These are phyloP conservation scores for Elongisporangium undulatum DNA, from an alignment of 352 stramenopile genomes.

Conservation along the genomic window DNA sequence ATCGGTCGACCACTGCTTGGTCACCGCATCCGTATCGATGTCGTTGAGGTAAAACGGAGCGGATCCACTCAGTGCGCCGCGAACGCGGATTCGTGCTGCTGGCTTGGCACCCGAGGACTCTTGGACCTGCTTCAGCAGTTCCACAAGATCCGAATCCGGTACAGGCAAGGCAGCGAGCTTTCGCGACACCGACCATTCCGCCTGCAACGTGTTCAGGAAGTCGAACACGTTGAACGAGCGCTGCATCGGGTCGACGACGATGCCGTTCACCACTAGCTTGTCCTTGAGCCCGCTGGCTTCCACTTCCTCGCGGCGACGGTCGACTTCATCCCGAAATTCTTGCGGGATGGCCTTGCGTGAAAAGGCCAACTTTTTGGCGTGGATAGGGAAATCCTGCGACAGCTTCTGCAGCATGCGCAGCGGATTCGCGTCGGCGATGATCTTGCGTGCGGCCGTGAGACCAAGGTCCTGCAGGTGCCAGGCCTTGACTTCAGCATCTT, in stretches of 20 bases:
- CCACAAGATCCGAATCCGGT: slow-evolving; percentile 35
- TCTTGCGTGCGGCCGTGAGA: slow-evolving; percentile 66
- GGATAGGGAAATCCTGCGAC: slow-evolving; percentile 88
- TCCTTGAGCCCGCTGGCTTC: slow-evolving; percentile 34
- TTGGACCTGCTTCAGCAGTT: slow-evolving; percentile 58
- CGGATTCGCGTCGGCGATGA: slow-evolving; percentile 71
- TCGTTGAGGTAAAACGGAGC: slow-evolving; percentile 80
- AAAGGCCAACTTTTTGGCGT: slow-evolving; percentile 71
- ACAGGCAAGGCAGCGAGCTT: slow-evolving; percentile 50
- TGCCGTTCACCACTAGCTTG: slow-evolving; percentile 87
- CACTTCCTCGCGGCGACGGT: slow-evolving; percentile 26
- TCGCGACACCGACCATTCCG: slow-evolving; percentile 74
- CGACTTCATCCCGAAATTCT: slow-evolving; percentile 42
- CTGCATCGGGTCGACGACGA: slow-evolving; percentile 70
- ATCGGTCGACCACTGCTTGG: slow-evolving; percentile 39
- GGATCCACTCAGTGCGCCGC: slow-evolving; percentile 45
- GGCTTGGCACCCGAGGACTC: slow-evolving; percentile 38
- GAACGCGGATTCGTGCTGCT: slow-evolving; percentile 59
- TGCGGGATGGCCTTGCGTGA: slow-evolving; percentile 47
- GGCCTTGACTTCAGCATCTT: slow-evolving; percentile 48
- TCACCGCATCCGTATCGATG: slow-evolving; percentile 67
- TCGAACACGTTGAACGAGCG: slow-evolving; percentile 92
- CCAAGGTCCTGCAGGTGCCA: slow-evolving; percentile 90
- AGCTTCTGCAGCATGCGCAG: slow-evolving; percentile 75
- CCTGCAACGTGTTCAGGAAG: slow-evolving; percentile 77